Base-by-base conservation (phyloP, 208 protist species). In the Wallacemonas sp. region DNA sequence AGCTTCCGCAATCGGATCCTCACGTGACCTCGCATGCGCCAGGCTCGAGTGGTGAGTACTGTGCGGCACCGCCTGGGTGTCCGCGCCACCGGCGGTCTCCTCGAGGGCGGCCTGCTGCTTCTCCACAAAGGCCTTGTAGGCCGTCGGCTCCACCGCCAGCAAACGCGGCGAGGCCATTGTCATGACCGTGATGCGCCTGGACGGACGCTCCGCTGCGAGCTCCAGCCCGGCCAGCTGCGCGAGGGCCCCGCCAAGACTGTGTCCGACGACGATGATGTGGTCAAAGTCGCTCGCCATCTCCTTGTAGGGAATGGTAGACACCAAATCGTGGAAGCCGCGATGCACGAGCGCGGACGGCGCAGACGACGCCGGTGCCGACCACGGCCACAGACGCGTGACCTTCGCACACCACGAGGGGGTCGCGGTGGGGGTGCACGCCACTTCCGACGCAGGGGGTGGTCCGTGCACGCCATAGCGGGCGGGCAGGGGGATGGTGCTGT, bases 161-260 rank as follows among this genome's bases (percentile, higher is more conserved):
- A 86, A 76, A 33, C 79, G 79, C 28, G 83, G 83, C 20, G 83
- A 89, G 54, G 83, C 83, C 52, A 89, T 79, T 3, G 83, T 86
- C 7, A 84, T 66, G 46, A 86, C 77, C 32, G 83, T 89, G 65
- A 89, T 82, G 55, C 77, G 76, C 44, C 83, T 68, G 20, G 67
- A 69, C 2, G 76, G 57, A n/a, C 77, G 64, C 39, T 77, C 77
- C 23, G 79, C 74, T 36, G 79, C 83, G 7, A 89, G 73, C 54
- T 75, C 71, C 11, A 89, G 57, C 0, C 83, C 83, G 18, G 79
- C 82, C 66, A 89, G 70, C 67, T 85, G 79, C 50, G 83, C 83
- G 31, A 89, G 68, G 18, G 83, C 79, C 0, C 83, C 79, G 23
- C 83, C 83, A 14, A 89, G 61, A 57, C 79, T 89, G 77, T 89